Conservation (phyloP, 2,329 filamentous ascomycete species). For the Colletotrichum camelliae region DNA sequence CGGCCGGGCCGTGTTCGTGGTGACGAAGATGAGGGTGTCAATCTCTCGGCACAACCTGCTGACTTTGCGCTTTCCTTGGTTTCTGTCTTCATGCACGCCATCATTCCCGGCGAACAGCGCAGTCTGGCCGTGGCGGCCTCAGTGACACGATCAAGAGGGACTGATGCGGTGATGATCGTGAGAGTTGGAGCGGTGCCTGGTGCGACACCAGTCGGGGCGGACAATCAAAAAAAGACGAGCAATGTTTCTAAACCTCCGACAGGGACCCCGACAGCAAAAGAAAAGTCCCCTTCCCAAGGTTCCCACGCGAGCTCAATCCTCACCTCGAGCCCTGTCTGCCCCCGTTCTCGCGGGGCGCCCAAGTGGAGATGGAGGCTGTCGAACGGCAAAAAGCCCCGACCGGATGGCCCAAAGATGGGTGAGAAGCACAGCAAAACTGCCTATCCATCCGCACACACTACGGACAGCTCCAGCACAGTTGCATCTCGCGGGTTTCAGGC, state of each 20-base stretch:
- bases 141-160: not conserved
- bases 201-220: not conserved
- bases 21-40: not conserved
- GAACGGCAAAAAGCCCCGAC: not conserved
- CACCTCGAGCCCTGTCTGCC: not conserved
- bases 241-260: not conserved
- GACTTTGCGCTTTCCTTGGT: not conserved
- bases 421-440: not conserved
- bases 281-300: not conserved
- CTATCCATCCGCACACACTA: not conserved
- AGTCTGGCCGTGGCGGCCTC: not conserved
- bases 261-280: not conserved
- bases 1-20: not conserved
- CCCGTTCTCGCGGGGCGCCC: not conserved
- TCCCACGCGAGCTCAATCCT: not conserved
- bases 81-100: not conserved
- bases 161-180: not conserved
- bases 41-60: not conserved
- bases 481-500: conserved; percentile 11
- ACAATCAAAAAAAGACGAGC: not conserved
- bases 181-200: not conserved
- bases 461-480: not conserved
- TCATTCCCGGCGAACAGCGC: not conserved
- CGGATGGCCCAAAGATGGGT: not conserved
- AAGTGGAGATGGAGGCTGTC: not conserved